phyloP scores from a whole-genome alignment of 2,329 filamentous ascomycete genomes.

The Aspergillus felis region DNA sequence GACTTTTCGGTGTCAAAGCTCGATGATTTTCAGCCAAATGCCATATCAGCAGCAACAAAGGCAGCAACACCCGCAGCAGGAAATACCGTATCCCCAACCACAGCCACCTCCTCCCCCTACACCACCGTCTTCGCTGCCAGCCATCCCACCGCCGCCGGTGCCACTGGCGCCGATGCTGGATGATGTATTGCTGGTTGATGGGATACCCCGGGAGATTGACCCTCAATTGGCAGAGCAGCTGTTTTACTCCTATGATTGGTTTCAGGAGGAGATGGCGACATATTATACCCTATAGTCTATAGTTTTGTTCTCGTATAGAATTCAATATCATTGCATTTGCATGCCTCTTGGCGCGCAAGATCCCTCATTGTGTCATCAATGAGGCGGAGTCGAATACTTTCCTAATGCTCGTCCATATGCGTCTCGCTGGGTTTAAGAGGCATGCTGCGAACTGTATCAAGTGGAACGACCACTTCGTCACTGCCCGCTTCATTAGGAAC shows the following conservation, averaged over 20 bases:
- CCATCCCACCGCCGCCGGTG: constrained; percentile 9
- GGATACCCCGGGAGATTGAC: constrained; percentile 18
- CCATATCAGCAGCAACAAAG: constrained; percentile 32
- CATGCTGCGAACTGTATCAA: background rate
- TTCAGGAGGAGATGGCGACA: constrained; percentile 37
- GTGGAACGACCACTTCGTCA: background rate
- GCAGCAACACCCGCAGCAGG: constrained; percentile 15
- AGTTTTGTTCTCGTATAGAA: constrained; percentile 8
- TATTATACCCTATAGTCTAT: constrained; percentile 33
- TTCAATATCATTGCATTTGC: background rate
- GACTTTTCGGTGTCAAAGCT: constrained; percentile 37
- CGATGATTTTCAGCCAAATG: constrained; percentile 35
- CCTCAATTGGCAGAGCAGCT: constrained; percentile 35
- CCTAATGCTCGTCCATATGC: background rate
- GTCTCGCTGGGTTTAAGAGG: too few species aligned
- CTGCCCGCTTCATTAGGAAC: background rate
- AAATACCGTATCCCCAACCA: constrained; percentile 4
- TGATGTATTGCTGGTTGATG: constrained; percentile 25
- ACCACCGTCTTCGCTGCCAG: constrained; percentile 7
- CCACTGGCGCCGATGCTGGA: constrained; percentile 33
- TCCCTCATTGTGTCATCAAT: too few species aligned
- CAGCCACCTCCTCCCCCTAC: constrained; percentile 13
- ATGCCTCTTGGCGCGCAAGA: background rate
- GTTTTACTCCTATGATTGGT: constrained; percentile 38
- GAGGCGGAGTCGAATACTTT: background rate